Conservation (phyloP, 768 basidiomycete genomes). For the Russula abietina region DNA sequence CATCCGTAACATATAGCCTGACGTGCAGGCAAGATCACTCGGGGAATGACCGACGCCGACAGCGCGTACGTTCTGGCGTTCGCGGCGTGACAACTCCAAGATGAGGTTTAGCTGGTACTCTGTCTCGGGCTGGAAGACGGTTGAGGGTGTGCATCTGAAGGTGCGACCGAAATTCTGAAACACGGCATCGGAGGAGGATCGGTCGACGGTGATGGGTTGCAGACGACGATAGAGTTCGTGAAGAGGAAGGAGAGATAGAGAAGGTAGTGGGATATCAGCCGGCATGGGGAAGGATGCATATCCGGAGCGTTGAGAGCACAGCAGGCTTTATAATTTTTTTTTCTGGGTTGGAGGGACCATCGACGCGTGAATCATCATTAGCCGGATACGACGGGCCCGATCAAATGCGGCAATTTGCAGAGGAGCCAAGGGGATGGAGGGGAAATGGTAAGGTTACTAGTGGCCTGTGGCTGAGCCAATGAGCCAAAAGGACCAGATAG, state of each 20-base stretch:
- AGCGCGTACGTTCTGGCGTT: constrained; percentile 66
- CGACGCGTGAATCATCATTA: constrained; percentile 9
- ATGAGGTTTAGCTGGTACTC: constrained; percentile 65
- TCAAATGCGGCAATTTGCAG: constrained; percentile 24
- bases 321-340: constrained; percentile 15
- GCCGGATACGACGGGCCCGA: constrained; percentile 16
- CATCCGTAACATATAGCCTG: constrained; percentile 78
- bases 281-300: constrained; percentile 3
- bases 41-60: constrained; percentile 92
- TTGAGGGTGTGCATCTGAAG: constrained; percentile 60
- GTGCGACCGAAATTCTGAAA: constrained; percentile 89
- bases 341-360: background rate
- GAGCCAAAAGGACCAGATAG: background rate
- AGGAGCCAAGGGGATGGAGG: constrained; percentile 10
- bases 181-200: constrained; percentile 34
- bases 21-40: constrained; percentile 88
- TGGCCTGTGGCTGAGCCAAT: background rate
- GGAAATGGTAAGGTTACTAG: background rate
- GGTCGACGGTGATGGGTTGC: constrained; percentile 47
- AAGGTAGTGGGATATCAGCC: constrained; percentile 23
- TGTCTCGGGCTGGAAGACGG: constrained; percentile 70
- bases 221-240: constrained; percentile 48
- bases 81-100: constrained; percentile 73
- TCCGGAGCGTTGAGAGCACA: background rate
- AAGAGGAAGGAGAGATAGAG: constrained; percentile 39